A percentile compares a stretch with the other conserved stretches of the same genome.
Conservation (phyloP, 176 grass and related monocot species). For the Hsuehochloa calcarea region DNA sequence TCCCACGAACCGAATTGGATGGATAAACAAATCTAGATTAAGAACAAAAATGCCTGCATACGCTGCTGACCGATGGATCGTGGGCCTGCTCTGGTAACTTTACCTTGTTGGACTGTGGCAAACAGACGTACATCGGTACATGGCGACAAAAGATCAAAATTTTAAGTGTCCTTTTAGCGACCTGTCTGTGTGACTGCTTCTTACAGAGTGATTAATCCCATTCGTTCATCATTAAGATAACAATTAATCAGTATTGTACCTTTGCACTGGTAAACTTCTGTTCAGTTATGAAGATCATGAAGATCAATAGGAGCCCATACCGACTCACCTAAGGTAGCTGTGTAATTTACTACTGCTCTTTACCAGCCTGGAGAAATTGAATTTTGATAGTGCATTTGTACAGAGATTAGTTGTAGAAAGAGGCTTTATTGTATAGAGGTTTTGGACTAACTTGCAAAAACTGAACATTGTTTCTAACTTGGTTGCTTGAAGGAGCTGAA, state of each 20-base stretch:
- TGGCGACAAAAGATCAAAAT: not conserved
- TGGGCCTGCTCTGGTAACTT: constrained; percentile 20
- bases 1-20: not conserved
- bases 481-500: not conserved
- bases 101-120: not conserved
- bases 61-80: not conserved
- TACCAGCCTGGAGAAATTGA: not conserved
- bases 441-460: not conserved
- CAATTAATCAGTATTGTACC: not conserved
- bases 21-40: not conserved
- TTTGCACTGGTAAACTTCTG: constrained; percentile 15
- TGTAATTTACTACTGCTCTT: not conserved
- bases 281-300: not conserved
- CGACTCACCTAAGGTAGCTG: too few relatives aligned
- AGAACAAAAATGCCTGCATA: not conserved
- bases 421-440: not conserved
- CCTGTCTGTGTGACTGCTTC: not conserved
- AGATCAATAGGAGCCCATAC: not conserved
- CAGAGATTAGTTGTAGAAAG: not conserved
- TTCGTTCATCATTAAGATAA: not conserved
- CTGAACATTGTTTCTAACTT: not conserved
- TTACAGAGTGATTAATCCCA: not conserved
- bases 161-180: constrained; percentile 5
- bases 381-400: not conserved
- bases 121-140: not conserved